A percentile compares a stretch with the other conserved stretches of the same genome.
These are phyloP conservation scores for Austroboletus sp. DNA, from an alignment of 1,284 basidiomycete species.

Conservation along the genomic window DNA sequence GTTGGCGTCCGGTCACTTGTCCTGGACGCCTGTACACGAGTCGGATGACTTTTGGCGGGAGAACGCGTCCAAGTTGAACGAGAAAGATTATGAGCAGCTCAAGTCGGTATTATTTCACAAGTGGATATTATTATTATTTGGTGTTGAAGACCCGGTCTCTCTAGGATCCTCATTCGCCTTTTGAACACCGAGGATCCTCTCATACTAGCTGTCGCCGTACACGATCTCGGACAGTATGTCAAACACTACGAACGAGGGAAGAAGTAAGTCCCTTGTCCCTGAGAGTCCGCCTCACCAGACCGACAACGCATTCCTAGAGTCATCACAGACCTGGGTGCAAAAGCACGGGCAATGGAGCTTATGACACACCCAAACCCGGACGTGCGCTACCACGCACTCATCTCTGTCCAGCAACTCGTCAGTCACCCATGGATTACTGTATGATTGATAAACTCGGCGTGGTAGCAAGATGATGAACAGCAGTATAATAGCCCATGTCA, in stretches of 20 bases:
- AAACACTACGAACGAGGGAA: conserved; percentile 86
- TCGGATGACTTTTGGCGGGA: conserved; percentile 98
- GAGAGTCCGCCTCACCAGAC: background rate
- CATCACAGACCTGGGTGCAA: conserved; percentile 79
- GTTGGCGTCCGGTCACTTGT: conserved; percentile 81
- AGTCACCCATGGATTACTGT: conserved; percentile 68
- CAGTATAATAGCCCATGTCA: conserved; percentile 15
- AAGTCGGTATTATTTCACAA: conserved; percentile 46
- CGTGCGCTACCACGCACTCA: conserved; percentile 85
- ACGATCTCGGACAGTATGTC: conserved; percentile 91
- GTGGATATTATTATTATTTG: background rate
- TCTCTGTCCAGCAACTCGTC: conserved; percentile 76
- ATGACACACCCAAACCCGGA: conserved; percentile 86
- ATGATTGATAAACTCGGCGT: too few relatives aligned
- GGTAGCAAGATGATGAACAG: background rate
- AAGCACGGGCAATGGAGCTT: conserved; percentile 88
- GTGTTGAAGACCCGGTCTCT: background rate
- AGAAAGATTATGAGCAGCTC: conserved; percentile 72
- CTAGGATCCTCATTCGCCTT: conserved; percentile 65
- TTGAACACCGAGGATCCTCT: conserved; percentile 55
- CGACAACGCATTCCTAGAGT: conserved; percentile 41
- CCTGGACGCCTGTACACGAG: conserved; percentile 92
- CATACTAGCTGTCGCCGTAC: conserved; percentile 82
- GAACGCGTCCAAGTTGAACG: conserved; percentile 80
- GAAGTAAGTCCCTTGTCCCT: conserved; percentile 52